These are phyloP conservation scores for Trichoderma koningiopsis DNA, from an alignment of 2,329 filamentous ascomycete genomes.

Conservation along the genomic window DNA sequence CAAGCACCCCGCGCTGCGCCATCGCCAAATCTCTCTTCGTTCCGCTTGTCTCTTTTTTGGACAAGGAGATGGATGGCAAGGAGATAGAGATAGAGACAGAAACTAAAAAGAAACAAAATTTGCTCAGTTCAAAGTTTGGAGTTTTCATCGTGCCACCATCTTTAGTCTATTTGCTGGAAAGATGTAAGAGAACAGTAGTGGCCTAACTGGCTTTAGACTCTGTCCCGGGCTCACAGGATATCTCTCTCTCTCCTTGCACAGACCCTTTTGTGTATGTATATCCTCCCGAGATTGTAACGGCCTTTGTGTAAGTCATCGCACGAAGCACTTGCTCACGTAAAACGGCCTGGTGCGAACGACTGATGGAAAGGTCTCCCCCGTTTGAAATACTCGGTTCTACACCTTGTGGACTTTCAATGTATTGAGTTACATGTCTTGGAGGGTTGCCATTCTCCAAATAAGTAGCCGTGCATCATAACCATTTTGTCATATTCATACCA, in stretches of 20 bases:
- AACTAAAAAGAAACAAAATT: background rate
- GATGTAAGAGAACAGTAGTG: background rate
- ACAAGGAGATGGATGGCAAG: background rate
- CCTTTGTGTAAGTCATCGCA: background rate
- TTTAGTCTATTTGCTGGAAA: background rate
- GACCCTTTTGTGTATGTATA: background rate
- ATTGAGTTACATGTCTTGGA: background rate
- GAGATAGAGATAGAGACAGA: background rate
- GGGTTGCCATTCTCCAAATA: background rate
- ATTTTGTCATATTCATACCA: background rate
- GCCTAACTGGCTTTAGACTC: constrained; percentile 23
- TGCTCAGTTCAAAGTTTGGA: background rate
- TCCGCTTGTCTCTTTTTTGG: background rate
- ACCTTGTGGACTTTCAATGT: background rate
- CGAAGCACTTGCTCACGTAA: background rate
- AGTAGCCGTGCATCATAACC: no score
- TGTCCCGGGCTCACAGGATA: constrained; percentile 17
- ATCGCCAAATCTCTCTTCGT: background rate
- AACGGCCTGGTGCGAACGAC: background rate
- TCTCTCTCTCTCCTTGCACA: constrained; percentile 16
- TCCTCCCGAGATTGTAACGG: constrained; percentile 2
- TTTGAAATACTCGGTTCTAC: background rate
- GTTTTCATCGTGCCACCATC: background rate
- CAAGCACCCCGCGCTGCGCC: background rate
- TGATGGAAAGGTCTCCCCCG: background rate